Evolutionary conservation across 192 early-diverging fungal genomes (phyloP).

Genomic region (Coemansia sp.): DNA sequence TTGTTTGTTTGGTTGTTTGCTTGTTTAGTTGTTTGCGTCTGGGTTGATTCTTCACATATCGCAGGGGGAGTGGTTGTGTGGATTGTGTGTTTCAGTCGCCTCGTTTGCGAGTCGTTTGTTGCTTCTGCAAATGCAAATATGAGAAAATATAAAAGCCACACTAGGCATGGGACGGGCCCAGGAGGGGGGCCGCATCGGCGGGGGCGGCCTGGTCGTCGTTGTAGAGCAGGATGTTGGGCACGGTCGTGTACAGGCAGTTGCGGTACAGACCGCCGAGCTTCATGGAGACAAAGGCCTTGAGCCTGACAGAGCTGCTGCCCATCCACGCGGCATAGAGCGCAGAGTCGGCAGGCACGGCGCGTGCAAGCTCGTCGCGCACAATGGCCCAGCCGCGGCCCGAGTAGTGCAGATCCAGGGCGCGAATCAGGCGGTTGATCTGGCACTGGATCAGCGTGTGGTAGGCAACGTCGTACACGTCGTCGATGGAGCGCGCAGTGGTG

Average conservation of each 20-base stretch:
- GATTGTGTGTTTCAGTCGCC: too few species aligned
- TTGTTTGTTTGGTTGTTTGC: too few species aligned
- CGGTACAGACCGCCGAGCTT: constrained; percentile 66
- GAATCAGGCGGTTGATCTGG: constrained; percentile 61
- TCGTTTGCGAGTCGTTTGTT: too few species aligned
- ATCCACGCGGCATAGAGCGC: constrained; percentile 53
- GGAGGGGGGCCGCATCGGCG: too few species aligned
- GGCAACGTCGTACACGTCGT: constrained; percentile 57
- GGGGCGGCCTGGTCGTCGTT: constrained; percentile 15
- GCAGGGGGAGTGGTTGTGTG: too few species aligned
- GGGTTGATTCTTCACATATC: too few species aligned
- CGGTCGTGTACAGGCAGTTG: constrained; percentile 53
- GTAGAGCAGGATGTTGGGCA: constrained; percentile 53
- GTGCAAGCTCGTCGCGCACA: constrained; percentile 51
- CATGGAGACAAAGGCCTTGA: constrained; percentile 66
- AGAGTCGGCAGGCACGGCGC: constrained; percentile 49
- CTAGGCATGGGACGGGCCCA: constrained; percentile 9
- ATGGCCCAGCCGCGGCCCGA: constrained; percentile 60
- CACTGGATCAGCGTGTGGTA: constrained; percentile 65
- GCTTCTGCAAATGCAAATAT: background rate
- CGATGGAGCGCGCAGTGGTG: constrained; percentile 51
- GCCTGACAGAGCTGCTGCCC: constrained; percentile 36
- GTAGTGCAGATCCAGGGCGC: constrained; percentile 58
- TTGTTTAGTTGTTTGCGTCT: too few species aligned
- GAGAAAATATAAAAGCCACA: too few species aligned